Conservation (phyloP, 768 basidiomycete species). For the Austroboletus eburneus region DNA sequence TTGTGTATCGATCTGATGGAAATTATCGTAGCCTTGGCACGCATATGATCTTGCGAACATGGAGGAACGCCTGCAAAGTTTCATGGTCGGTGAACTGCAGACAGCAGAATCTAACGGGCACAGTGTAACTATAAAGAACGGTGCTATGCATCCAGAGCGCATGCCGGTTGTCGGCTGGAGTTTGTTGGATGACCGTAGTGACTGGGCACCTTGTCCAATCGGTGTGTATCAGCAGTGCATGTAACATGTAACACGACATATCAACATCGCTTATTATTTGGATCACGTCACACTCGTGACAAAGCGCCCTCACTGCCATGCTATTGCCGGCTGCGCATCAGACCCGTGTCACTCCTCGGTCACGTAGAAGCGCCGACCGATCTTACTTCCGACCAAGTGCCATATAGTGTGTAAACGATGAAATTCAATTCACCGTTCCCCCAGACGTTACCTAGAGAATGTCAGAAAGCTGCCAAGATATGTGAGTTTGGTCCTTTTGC, state of each 20-base stretch:
- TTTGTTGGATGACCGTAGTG: slow-evolving; percentile 35
- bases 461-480: slow-evolving; percentile 82
- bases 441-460: slow-evolving; percentile 71
- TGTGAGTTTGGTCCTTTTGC: slow-evolving; percentile 41
- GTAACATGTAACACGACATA: too few species aligned
- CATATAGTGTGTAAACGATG: slow-evolving; percentile 27
- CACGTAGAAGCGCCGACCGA: neutral
- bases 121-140: neutral
- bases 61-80: slow-evolving; percentile 45
- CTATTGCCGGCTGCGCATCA: slow-evolving; percentile 21
- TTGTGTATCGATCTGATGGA: neutral
- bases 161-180: slow-evolving; percentile 47
- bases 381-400: neutral
- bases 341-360: neutral
- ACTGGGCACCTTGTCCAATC: slow-evolving; percentile 68
- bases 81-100: slow-evolving; percentile 26
- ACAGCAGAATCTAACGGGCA: neutral
- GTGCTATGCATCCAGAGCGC: neutral
- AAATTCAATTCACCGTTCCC: slow-evolving; percentile 50
- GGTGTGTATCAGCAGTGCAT: slow-evolving; percentile 42
- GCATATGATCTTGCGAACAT: slow-evolving; percentile 49
- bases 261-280: too few species aligned
- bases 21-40: slow-evolving; percentile 45
- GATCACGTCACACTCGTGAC: slow-evolving; percentile 20
- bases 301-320: slow-evolving; percentile 7